Base-by-base conservation (phyloP, 768 basidiomycete genomes). In the Leccinellum albellum region DNA sequence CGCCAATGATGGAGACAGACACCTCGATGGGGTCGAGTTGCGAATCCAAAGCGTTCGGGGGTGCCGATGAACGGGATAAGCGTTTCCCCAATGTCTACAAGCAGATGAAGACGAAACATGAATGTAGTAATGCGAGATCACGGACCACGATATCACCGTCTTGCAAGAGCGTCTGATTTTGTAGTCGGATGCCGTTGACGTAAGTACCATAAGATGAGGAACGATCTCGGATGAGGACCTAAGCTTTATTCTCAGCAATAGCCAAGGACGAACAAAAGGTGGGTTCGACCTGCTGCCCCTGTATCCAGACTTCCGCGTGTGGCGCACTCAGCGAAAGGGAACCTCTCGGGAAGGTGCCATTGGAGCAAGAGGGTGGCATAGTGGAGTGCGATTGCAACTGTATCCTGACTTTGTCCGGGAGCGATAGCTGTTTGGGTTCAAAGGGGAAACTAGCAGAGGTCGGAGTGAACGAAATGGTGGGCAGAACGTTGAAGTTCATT, bases 181-280 rank as follows among this genome's bases (percentile, higher is more conserved):
- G 69, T 58, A 81, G 72, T 58, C 71, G 73, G 54, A 70, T 55
- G 29, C 76, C 76, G 56, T 82, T 82, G 50, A 82, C 69, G 59
- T 71, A 79, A 31, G 81, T 82, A 12, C 81, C 80, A 52, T 79
- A 77, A 7, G 75, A 61, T 6, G 79, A 74, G 17, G 75, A 73
- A 45, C 78, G 71, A 63, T 82, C 81, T 37, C 75, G 74, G 53
- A 82, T 75, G 54, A 73, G 76, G 15, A 80, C 65, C 81, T 82
- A 57, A 15, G 15, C 44, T 35, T 13, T 23, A 29, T 42, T 24
- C 17, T 71, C 35, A 70, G 53, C 20, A 54, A 42, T 9, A 23
- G 45, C 21, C n/a, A 29, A 35, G 37, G 23, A 37, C 23, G 31
- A 28, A 62, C 33, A 49, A 40, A 33, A 32, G 45, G 14, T 66